Conservation (phyloP, 331 rosid species). For the Dryas integrifolia region DNA sequence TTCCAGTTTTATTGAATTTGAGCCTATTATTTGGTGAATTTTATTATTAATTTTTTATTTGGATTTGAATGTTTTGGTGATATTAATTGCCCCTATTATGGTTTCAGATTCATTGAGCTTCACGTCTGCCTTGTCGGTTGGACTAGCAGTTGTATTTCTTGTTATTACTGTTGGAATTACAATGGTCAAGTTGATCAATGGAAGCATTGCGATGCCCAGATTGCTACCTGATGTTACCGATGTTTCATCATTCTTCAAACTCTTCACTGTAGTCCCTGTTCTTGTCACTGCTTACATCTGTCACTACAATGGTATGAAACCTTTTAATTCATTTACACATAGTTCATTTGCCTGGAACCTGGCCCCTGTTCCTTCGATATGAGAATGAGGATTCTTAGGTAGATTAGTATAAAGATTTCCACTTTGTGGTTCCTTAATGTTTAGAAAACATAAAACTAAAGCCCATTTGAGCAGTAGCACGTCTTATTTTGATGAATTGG, state of each 20-base stretch:
- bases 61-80: conserved; percentile 17
- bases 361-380: background rate
- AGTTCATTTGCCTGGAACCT: background rate
- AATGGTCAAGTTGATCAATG: conserved; percentile 62
- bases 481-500: too few relatives aligned
- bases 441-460: too few relatives aligned
- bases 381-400: background rate
- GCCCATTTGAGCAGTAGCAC: too few relatives aligned
- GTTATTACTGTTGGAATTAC: conserved; percentile 87
- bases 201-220: conserved; percentile 77
- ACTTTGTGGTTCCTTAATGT: background rate
- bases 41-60: conserved; percentile 1
- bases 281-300: conserved; percentile 83
- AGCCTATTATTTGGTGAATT: background rate
- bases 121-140: conserved; percentile 88
- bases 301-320: conserved; percentile 77
- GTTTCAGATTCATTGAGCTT: conserved; percentile 91
- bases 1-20: background rate
- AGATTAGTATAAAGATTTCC: background rate
- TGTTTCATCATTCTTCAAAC: conserved; percentile 49
- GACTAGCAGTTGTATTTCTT: conserved; percentile 78
- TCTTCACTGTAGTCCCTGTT: conserved; percentile 83
- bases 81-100: conserved; percentile 22
- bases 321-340: background rate
- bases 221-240: conserved; percentile 65